These are phyloP conservation scores for Flueggea neowawraea DNA, from an alignment of 441 rosid species.

Conservation along the genomic window DNA sequence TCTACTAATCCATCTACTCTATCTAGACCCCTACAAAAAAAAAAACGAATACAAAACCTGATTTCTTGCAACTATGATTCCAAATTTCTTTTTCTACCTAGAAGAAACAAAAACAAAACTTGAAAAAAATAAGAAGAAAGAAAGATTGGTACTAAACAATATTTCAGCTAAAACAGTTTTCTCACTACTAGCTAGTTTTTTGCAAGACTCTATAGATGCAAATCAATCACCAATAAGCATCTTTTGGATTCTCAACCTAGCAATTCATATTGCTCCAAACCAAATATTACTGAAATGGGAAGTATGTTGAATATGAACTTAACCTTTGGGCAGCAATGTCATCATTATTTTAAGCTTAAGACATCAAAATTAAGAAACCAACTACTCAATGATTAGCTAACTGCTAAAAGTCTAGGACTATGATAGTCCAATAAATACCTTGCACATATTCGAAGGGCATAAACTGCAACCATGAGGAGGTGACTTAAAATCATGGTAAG, in stretches of 20 bases:
- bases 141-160: background rate
- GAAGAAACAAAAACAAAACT: background rate
- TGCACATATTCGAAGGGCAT: constrained; percentile 79
- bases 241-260: too few species aligned
- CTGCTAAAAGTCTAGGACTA: too few species aligned
- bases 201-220: background rate
- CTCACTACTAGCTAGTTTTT: background rate
- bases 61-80: too few species aligned
- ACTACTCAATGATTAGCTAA: too few species aligned
- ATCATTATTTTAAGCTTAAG: background rate
- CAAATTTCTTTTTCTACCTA: too few species aligned
- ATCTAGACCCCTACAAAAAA: too few species aligned
- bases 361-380: too few species aligned
- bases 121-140: background rate
- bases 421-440: constrained; percentile 35
- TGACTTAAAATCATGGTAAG: constrained; percentile 41
- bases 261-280: background rate
- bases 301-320: background rate
- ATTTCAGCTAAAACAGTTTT: too few species aligned
- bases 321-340: background rate
- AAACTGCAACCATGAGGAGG: constrained; percentile 60
- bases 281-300: background rate
- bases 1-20: too few species aligned
- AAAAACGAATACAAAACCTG: too few species aligned
- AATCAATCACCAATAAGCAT: too few species aligned